Evolutionary conservation across 352 stramenopile species (phyloP).

Genomic region (Pythium myriotylum): DNA sequence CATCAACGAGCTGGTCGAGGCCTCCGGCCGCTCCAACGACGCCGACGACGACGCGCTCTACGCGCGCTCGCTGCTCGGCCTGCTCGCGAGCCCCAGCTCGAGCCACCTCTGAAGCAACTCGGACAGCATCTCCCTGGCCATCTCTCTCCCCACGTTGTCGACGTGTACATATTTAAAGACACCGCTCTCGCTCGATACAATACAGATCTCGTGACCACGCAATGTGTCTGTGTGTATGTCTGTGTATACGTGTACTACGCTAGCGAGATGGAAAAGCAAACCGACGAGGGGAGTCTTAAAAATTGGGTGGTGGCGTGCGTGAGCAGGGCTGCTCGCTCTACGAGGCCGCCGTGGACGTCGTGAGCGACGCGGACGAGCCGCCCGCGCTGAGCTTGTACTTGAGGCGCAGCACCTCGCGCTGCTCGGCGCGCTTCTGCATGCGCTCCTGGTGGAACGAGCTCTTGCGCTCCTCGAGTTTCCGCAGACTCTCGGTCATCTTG

Average conservation of each 20-base stretch:
- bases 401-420: conserved; percentile 62
- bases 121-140: too few species aligned
- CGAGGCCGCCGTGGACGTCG: conserved; percentile 20
- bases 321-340: conserved; percentile 8
- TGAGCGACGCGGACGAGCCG: conserved; percentile 6
- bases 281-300: too few species aligned
- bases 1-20: conserved; percentile 39
- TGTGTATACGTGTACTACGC: neutral
- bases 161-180: conserved; percentile 20
- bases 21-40: conserved; percentile 46
- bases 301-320: too few species aligned
- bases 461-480: conserved; percentile 58
- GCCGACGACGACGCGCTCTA: conserved; percentile 45
- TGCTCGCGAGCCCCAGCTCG: conserved; percentile 36
- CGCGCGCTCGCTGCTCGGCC: conserved; percentile 47
- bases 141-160: too few species aligned
- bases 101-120: conserved; percentile 51
- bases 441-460: conserved; percentile 72
- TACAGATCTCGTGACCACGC: conserved; percentile 11
- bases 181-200: conserved; percentile 2
- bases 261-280: too few species aligned
- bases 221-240: neutral
- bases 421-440: conserved; percentile 54
- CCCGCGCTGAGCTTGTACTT: conserved; percentile 58
- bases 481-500: conserved; percentile 50